Conservation (phyloP, 331 rosid genomes). For the Quercus tomentella region DNA sequence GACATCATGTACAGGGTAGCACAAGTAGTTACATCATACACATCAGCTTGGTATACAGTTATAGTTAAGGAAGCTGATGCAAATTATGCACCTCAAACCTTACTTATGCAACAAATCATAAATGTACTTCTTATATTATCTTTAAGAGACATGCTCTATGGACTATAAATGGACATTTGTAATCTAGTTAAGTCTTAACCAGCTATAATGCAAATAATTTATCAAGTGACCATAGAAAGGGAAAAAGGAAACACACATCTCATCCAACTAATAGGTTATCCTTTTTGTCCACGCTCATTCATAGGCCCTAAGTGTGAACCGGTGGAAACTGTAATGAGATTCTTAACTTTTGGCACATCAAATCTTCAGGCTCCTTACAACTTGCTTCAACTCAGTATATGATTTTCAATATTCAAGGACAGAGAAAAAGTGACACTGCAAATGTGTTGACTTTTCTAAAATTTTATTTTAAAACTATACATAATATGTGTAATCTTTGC, state of each 20-base stretch:
- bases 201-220: background rate
- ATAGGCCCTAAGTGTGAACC: constrained; percentile 7
- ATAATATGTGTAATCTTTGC: background rate
- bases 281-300: background rate
- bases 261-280: constrained; percentile 6
- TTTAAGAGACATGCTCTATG: background rate
- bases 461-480: background rate
- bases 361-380: background rate
- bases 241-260: constrained; percentile 10
- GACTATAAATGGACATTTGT: background rate
- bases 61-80: background rate
- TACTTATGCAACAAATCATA: background rate
- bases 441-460: constrained; percentile 35
- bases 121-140: background rate
- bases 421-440: constrained; percentile 31
- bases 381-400: constrained; percentile 1
- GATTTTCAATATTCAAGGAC: constrained; percentile 4
- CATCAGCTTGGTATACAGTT: too few species aligned
- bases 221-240: constrained; percentile 3
- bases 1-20: background rate
- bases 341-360: constrained; percentile 5
- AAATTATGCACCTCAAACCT: constrained; percentile 1
- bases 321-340: background rate
- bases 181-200: background rate
- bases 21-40: background rate